These are phyloP conservation scores for Hsuehochloa calcarea DNA, from an alignment of 176 grass and related monocot species.

Conservation along the genomic window DNA sequence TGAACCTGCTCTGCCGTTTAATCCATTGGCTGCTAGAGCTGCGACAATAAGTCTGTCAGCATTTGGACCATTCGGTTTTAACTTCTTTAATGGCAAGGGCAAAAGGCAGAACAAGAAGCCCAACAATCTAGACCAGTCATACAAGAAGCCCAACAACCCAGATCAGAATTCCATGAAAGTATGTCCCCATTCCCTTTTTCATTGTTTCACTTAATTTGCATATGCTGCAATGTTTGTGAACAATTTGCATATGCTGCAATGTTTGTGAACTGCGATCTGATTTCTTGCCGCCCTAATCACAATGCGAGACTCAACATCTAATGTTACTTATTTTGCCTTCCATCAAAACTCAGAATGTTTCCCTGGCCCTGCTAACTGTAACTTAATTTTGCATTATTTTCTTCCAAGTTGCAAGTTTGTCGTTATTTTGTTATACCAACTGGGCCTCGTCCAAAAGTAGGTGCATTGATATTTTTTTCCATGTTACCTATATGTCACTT, in stretches of 20 bases:
- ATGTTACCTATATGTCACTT: background rate
- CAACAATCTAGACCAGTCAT: constrained; percentile 51
- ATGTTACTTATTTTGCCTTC: background rate
- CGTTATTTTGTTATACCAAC: background rate
- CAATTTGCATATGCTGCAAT: background rate
- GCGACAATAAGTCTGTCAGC: constrained; percentile 65
- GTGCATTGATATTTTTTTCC: background rate
- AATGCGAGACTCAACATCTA: background rate
- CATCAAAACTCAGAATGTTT: background rate
- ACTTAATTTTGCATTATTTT: background rate
- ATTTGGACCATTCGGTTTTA: constrained; percentile 75
- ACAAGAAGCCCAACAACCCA: constrained; percentile 42
- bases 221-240: background rate
- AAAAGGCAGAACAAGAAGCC: constrained; percentile 62
- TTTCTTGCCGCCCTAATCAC: background rate
- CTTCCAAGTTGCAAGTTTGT: background rate
- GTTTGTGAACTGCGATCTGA: background rate
- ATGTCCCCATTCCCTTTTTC: background rate
- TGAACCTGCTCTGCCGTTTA: constrained; percentile 52
- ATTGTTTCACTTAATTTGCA: background rate
- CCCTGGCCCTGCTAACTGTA: background rate
- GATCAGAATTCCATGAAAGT: constrained; percentile 52
- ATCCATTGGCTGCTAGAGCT: constrained; percentile 68
- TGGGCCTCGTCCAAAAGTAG: background rate
- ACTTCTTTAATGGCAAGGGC: constrained; percentile 66